phyloP scores from a whole-genome alignment of 148 eudicot species.

The Camellia japonica region DNA sequence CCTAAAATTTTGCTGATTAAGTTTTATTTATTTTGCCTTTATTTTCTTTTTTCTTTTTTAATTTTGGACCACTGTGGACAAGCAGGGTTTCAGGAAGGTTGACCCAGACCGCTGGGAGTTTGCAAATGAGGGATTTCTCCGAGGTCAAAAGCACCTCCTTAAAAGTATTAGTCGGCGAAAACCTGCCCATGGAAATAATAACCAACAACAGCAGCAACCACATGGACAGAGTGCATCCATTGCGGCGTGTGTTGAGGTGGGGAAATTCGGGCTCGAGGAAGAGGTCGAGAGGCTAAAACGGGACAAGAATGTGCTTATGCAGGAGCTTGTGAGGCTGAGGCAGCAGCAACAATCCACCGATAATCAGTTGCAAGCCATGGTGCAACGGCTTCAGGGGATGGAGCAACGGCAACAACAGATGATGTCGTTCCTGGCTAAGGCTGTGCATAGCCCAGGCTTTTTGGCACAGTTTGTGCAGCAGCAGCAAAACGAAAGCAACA shows the following conservation, averaged over 20 bases:
- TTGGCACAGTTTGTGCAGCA: conserved; percentile 67
- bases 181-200: conserved; percentile 40
- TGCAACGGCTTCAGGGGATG: conserved; percentile 64
- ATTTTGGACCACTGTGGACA: conserved; percentile 9
- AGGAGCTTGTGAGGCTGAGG: conserved; percentile 61
- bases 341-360: conserved; percentile 73
- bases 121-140: conserved; percentile 70
- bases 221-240: conserved; percentile 43
- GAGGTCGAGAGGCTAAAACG: conserved; percentile 72
- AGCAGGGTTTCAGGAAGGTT: conserved; percentile 77
- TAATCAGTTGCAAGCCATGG: conserved; percentile 52
- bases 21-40: background rate
- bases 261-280: conserved; percentile 69
- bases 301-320: conserved; percentile 73
- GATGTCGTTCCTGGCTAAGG: conserved; percentile 75
- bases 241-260: conserved; percentile 66
- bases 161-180: conserved; percentile 50
- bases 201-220: conserved; percentile 41
- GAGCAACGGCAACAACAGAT: conserved; percentile 72
- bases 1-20: background rate
- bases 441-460: conserved; percentile 65
- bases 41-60: background rate
- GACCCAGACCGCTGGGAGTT: conserved; percentile 87
- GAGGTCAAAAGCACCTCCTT: conserved; percentile 73
- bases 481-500: conserved; percentile 46